Evolutionary conservation across 2,329 filamentous ascomycete species (phyloP).

Genomic region (Bipolaris bicolor): DNA sequence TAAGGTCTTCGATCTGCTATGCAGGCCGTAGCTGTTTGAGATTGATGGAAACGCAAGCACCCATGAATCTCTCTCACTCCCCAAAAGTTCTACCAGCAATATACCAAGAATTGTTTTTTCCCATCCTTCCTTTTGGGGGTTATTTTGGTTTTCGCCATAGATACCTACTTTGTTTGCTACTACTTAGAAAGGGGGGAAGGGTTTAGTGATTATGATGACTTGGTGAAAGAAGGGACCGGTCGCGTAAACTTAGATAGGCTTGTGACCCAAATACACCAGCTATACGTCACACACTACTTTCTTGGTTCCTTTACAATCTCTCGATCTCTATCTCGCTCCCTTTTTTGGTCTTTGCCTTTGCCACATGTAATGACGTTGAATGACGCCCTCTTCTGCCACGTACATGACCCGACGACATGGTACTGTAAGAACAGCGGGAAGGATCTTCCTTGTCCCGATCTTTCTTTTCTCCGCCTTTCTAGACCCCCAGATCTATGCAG

Average conservation of each 20-base stretch:
- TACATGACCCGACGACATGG: no score
- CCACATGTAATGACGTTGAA: background rate
- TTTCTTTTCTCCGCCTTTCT: no score
- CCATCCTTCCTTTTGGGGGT: background rate
- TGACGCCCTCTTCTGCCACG: background rate
- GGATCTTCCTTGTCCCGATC: no score
- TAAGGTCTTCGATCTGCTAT: conserved; percentile 1
- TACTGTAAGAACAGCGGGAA: no score
- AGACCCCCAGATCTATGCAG: no score
- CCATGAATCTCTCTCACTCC: background rate
- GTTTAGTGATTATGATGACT: background rate
- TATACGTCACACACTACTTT: background rate
- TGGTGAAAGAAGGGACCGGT: background rate
- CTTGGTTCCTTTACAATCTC: background rate
- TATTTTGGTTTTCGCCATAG: background rate
- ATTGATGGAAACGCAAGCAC: background rate
- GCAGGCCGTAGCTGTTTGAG: conserved; percentile 7
- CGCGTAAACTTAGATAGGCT: background rate
- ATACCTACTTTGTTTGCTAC: background rate
- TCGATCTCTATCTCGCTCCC: background rate
- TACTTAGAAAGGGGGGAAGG: background rate
- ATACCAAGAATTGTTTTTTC: conserved; percentile 6
- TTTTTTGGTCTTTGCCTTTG: background rate
- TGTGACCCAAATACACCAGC: background rate
- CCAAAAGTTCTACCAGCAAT: conserved; percentile 5